A percentile compares a stretch with the other conserved stretches of the same genome.
Evolutionary conservation across 768 basidiomycete genomes (phyloP).

Genomic region (Agrocybe praecox): DNA sequence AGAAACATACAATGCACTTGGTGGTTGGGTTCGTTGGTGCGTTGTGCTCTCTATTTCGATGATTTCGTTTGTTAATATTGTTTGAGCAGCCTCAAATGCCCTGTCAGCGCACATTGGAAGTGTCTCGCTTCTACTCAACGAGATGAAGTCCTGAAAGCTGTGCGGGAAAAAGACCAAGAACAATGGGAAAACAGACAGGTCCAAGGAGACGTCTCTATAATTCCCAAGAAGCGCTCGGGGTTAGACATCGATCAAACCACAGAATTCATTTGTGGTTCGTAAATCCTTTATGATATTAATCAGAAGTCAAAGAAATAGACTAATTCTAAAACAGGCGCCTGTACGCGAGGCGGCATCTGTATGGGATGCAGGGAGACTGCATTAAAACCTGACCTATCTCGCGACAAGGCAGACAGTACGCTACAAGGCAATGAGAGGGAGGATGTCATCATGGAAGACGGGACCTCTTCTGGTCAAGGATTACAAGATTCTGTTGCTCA

Average conservation of each 20-base stretch:
- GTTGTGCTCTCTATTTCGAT: constrained; percentile 11
- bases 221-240: constrained; percentile 44
- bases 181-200: constrained; percentile 36
- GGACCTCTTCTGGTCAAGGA: not conserved
- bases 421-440: constrained; percentile 7
- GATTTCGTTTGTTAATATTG: constrained; percentile 11
- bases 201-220: constrained; percentile 18
- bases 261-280: constrained; percentile 73
- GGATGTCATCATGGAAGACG: constrained; percentile 40
- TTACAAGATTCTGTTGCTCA: constrained; percentile 8
- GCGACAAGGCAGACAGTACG: constrained; percentile 9
- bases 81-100: constrained; percentile 71
- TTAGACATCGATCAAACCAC: constrained; percentile 63
- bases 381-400: constrained; percentile 43
- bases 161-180: constrained; percentile 49
- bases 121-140: constrained; percentile 69
- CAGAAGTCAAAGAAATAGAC: not conserved
- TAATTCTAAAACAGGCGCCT: constrained; percentile 40
- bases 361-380: constrained; percentile 70
- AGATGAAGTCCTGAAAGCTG: constrained; percentile 74
- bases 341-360: constrained; percentile 77
- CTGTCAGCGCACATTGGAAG: constrained; percentile 75
- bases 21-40: constrained; percentile 88
- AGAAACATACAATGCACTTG: constrained; percentile 50
- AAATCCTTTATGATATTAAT: not conserved